Base-by-base conservation (phyloP, 2,329 filamentous ascomycete species). In the Periconia macrospinosa region DNA sequence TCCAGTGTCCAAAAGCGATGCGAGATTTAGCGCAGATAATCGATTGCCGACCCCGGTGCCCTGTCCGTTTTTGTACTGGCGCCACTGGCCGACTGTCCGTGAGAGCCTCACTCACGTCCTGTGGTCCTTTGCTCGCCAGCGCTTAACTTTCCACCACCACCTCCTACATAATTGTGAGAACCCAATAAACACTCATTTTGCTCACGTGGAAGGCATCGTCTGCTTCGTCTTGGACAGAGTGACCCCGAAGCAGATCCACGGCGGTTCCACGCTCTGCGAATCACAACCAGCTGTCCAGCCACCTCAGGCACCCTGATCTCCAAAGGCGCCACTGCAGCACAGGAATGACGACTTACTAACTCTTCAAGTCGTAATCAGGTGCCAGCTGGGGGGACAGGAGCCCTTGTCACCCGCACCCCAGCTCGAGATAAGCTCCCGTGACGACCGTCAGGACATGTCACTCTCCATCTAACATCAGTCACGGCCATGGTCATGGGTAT, bases 241-340 rank as follows among this genome's bases (percentile, higher is more conserved):
- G 49, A 18, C 27, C 20, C 41, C n/a, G 46, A 8, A 52, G 33
- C 50, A 17, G 45, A 51, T 41, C 52, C 52, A 58, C 53, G 49
- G 53, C 54, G 41, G 59, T 61, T 55, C 61, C 59, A 61, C 55
- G 19, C 45, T 40, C 19, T 47, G 47, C 59, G 53, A 60, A 59
- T 62, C 59, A 59, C 40, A 43, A 33, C 48, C 45, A 37, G 41
- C 45, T 46, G 23, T 20, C 20, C 18, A 49, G 17, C 33, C 47
- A 47, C 54, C 10, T 20, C 41, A 45, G 20, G 41, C 41, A 41
- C 41, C 20, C 20, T 51, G 41, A 53, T 50, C 43, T 45, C 41
- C 17, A 30, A 20, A 49, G 20, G 14, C 47, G 41, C 49, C 41
- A 52, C 14, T 20, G 30, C 33, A 23, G 20, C 42, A 47, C 49